Evolutionary conservation across 2,329 filamentous ascomycete species (phyloP).

Genomic region (Pseudocercospora musae): DNA sequence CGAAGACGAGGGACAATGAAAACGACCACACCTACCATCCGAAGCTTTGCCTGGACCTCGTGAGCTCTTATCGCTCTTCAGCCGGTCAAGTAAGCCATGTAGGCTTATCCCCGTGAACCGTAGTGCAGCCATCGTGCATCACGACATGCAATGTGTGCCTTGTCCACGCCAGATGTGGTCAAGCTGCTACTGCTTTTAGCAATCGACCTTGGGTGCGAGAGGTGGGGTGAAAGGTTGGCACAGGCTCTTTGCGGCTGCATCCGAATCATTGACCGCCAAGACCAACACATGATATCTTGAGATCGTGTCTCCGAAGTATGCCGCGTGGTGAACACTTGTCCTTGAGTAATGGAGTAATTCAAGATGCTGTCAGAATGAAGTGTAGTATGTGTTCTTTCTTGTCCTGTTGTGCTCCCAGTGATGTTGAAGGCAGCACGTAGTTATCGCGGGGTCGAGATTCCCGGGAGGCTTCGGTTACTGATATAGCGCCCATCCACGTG

Average conservation of each 20-base stretch:
- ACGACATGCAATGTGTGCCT: conserved; percentile 9
- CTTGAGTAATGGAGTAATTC: background rate
- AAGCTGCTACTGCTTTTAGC: background rate
- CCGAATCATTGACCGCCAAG: background rate
- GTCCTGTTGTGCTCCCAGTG: background rate
- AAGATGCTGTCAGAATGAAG: background rate
- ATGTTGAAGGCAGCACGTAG: background rate
- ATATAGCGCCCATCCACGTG: background rate
- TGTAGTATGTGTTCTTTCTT: too few relatives aligned
- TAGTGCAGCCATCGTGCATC: conserved; percentile 4
- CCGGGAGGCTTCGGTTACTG: background rate
- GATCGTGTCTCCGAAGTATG: background rate
- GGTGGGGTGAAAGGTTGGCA: conserved; percentile 1
- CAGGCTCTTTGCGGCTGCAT: background rate
- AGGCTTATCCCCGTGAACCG: conserved; percentile 2
- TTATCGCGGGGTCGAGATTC: background rate
- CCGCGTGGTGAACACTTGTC: background rate
- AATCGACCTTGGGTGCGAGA: background rate
- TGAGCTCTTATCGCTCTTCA: conserved; percentile 23
- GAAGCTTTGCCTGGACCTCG: conserved; percentile 1
- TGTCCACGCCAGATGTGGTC: background rate
- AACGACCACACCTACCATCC: background rate
- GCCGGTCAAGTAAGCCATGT: background rate
- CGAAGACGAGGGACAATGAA: background rate
- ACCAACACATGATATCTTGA: too few relatives aligned